These are phyloP conservation scores for Lachnellula occidentalis DNA, from an alignment of 2,329 filamentous ascomycete species.

Conservation along the genomic window DNA sequence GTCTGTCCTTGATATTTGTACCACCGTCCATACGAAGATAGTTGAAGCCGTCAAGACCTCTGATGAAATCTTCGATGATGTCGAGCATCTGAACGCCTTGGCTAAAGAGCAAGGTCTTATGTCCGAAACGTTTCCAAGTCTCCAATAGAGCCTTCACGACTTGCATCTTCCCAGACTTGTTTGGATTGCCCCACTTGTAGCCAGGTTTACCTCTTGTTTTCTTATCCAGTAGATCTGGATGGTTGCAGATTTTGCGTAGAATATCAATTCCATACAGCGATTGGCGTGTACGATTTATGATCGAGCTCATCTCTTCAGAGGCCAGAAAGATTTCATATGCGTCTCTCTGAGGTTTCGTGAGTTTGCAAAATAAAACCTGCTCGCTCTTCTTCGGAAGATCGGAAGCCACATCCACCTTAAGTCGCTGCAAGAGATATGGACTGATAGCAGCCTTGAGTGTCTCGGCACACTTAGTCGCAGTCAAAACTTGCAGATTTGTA, in stretches of 20 bases:
- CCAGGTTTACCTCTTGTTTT: constrained; percentile 48
- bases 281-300: constrained; percentile 68
- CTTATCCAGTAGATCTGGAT: constrained; percentile 79
- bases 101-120: constrained; percentile 89
- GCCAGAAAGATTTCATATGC: constrained; percentile 76
- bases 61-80: constrained; percentile 80
- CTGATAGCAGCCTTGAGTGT: constrained; percentile 91
- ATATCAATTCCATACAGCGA: constrained; percentile 87
- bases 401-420: constrained; percentile 89
- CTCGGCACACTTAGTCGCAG: constrained; percentile 88
- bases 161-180: constrained; percentile 91
- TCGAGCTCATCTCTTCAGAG: constrained; percentile 81
- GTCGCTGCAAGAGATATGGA: constrained; percentile 84
- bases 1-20: constrained; percentile 82
- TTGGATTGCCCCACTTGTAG: constrained; percentile 72
- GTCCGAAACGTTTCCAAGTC: constrained; percentile 77
- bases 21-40: constrained; percentile 91
- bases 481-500: constrained; percentile 89
- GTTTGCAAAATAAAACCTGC: constrained; percentile 90
- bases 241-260: constrained; percentile 94
- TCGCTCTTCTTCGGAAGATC: constrained; percentile 95
- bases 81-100: constrained; percentile 95
- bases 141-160: constrained; percentile 83
- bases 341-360: constrained; percentile 72
- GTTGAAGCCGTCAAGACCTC: constrained; percentile 60